A percentile compares a stretch with the other conserved stretches of the same genome.
phyloP scores from a whole-genome alignment of 1,284 basidiomycete species.

The Ceratobasidium sp. region DNA sequence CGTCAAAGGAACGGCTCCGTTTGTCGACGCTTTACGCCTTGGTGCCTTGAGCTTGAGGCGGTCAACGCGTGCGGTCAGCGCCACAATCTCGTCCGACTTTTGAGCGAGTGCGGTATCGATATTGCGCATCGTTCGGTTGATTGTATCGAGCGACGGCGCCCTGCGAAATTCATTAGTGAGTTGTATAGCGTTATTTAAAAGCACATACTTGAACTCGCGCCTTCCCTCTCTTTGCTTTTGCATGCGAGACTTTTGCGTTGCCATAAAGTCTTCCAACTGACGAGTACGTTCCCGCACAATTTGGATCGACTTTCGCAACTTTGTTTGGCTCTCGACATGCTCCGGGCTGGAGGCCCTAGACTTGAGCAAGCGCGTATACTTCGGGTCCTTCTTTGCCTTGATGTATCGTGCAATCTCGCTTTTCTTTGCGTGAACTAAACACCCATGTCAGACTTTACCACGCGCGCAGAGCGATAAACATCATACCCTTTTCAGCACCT shows the following conservation, averaged over 20 bases:
- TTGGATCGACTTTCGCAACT: slow-evolving; percentile 74
- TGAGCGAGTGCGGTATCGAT: slow-evolving; percentile 70
- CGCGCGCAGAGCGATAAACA: slow-evolving; percentile 1
- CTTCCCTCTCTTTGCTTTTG: slow-evolving; percentile 71
- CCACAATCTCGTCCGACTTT: slow-evolving; percentile 68
- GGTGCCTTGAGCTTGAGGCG: slow-evolving; percentile 61
- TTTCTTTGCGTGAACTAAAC: slow-evolving; percentile 71
- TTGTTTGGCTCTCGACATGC: slow-evolving; percentile 82
- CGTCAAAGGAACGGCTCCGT: neutral
- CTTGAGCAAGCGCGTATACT: slow-evolving; percentile 83
- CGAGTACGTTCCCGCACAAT: slow-evolving; percentile 74
- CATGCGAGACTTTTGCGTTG: slow-evolving; percentile 74
- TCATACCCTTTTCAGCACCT: slow-evolving; percentile 66
- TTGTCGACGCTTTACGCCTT: slow-evolving; percentile 23
- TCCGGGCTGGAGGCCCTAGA: slow-evolving; percentile 87
- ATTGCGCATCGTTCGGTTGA: slow-evolving; percentile 85
- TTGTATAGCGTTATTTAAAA: neutral
- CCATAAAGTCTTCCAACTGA: slow-evolving; percentile 80
- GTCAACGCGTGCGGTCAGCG: slow-evolving; percentile 66
- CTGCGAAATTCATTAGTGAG: slow-evolving; percentile 56
- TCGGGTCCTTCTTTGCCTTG: slow-evolving; percentile 77
- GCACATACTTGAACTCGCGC: slow-evolving; percentile 68
- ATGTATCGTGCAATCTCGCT: slow-evolving; percentile 81
- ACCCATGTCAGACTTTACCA: neutral
- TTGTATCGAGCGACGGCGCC: slow-evolving; percentile 82